Base-by-base conservation (phyloP, 116 monocot genomes). In the Iris pallida region DNA sequence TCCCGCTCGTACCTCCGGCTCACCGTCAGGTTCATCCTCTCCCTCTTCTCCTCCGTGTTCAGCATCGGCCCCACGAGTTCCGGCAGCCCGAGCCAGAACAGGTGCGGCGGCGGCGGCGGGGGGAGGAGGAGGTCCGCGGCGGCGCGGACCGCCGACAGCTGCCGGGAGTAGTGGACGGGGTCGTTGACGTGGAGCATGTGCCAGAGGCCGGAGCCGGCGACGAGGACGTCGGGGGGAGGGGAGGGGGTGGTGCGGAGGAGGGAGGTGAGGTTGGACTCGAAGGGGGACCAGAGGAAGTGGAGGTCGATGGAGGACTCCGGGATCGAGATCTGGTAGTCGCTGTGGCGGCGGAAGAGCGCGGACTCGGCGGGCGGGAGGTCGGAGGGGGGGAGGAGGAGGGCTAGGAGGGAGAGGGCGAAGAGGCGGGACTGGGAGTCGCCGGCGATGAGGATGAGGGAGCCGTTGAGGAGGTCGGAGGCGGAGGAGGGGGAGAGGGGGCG, bases 21-120 rank as follows among this genome's bases (percentile, higher is more conserved):
- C 18, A 57, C 55, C 0, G 47, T 57, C 53, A 1, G 5, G 20
- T 63, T 85, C 90, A 94, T 90, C 78, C 42, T 90, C 62, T 68
- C 77, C 49, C 68, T 76, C 75, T 94, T 94, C 66, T 85, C 85
- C 16, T 88, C 81, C 0, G 94, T 88, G 56, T 81, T 88, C 58
- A 94, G 65, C 81, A 74, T 79, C n/a, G 71, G 52, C 47, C 66
- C 83, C 47, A 94, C 76, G 52, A 94, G 55, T 14, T 47, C 73
- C 6, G 94, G 90, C 73, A 94, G 14, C 45, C 94, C 94, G 18
- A 94, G 82, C 94, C 94, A 94, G 75, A 90, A 94, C 83, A 81
- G 76, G 59, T 87, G 86, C 0, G 75, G 66, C 8, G 79, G 20
- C 43, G 47, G 71, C 8, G 61, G 61, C 2, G 71, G 59, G 8